Evolutionary conservation across 345 rosid genomes (phyloP).

Genomic region (Orychophragmus violaceus): DNA sequence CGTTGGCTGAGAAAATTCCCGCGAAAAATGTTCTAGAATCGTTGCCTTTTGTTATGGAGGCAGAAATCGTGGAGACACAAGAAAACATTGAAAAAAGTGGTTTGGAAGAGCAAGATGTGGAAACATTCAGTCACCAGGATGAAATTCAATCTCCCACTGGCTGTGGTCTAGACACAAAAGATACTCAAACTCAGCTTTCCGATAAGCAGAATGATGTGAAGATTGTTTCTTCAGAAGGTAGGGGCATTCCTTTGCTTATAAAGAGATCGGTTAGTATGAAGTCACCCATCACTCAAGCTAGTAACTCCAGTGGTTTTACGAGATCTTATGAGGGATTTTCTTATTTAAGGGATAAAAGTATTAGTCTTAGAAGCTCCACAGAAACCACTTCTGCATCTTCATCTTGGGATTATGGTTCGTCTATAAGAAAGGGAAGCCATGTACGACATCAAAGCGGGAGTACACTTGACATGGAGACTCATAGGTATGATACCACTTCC

Average conservation of each 20-base stretch:
- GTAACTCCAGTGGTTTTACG: constrained; percentile 53
- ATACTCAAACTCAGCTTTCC: constrained; percentile 30
- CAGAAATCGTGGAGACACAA: constrained; percentile 28
- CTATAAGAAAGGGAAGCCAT: constrained; percentile 53
- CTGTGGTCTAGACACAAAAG: constrained; percentile 29
- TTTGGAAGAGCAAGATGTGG: constrained; percentile 37
- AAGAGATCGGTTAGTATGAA: constrained; percentile 77
- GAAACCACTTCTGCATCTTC: constrained; percentile 84
- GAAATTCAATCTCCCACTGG: constrained; percentile 37
- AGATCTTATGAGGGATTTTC: constrained; percentile 64
- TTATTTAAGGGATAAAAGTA: constrained; percentile 55
- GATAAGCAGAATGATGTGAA: constrained; percentile 30
- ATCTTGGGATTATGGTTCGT: constrained; percentile 66
- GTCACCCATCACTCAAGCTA: constrained; percentile 63
- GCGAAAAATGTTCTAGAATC: constrained; percentile 23
- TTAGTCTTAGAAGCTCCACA: constrained; percentile 76
- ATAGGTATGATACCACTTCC: constrained; percentile 44
- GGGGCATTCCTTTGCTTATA: constrained; percentile 60
- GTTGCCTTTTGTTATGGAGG: constrained; percentile 24
- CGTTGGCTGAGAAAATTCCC: constrained; percentile 28
- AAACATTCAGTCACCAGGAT: constrained; percentile 31
- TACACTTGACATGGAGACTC: constrained; percentile 64
- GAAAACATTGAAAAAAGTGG: constrained; percentile 32
- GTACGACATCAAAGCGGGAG: constrained; percentile 66
- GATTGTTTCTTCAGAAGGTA: constrained; percentile 44